Conservation (phyloP, 108 stramenopile species). For the Stephanodiscus minutulus region DNA sequence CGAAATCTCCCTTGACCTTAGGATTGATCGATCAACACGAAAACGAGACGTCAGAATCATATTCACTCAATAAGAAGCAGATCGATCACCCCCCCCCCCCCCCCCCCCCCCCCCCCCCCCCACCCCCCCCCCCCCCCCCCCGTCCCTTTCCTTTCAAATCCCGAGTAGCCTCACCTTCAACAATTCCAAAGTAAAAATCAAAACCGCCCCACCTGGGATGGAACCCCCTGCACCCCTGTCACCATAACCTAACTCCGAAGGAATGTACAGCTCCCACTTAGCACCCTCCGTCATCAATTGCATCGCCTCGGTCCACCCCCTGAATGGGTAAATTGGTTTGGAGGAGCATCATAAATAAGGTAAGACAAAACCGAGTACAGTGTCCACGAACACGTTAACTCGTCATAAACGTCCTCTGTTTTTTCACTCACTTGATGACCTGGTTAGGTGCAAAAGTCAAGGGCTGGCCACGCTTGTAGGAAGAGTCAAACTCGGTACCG, state of each 20-base stretch:
- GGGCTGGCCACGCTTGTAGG: conserved; percentile 56
- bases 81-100: no score
- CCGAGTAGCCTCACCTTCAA: conserved; percentile 37
- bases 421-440: conserved; percentile 43
- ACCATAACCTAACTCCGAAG: conserved; percentile 83
- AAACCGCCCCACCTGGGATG: conserved; percentile 64
- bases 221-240: conserved; percentile 50
- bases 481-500: conserved; percentile 63
- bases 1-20: conserved; percentile 41
- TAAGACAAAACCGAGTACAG: not conserved
- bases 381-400: not conserved
- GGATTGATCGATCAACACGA: not conserved
- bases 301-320: conserved; percentile 89
- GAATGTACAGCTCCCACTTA: conserved; percentile 97
- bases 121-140: no score
- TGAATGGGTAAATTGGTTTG: not conserved
- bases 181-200: conserved; percentile 66
- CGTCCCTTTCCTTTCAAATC: not conserved
- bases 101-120: no score
- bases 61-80: no score
- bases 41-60: not conserved
- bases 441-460: conserved; percentile 65
- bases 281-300: conserved; percentile 97
- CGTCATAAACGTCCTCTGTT: not conserved
- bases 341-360: not conserved